Evolutionary conservation across 805 yeast species (phyloP).

Genomic region (Wickerhamia fluorescens): DNA sequence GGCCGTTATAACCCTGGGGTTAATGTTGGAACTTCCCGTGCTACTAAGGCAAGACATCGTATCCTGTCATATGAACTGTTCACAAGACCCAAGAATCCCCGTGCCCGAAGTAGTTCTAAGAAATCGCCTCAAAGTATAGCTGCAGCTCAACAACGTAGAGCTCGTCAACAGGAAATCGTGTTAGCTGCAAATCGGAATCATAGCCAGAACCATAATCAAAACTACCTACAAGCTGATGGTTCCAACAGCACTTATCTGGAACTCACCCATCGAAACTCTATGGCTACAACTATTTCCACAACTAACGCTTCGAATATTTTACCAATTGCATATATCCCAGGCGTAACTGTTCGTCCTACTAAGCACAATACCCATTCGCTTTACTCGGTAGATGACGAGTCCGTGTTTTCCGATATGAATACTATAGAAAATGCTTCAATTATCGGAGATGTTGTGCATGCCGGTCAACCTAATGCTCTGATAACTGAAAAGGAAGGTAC

Average conservation of each 20-base stretch:
- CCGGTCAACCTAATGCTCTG: constrained; percentile 10
- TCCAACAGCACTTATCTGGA: constrained; percentile 4
- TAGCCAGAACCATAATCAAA: no score
- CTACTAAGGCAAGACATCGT: constrained; percentile 13
- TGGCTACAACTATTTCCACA: constrained; percentile 56
- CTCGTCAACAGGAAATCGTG: constrained; percentile 10
- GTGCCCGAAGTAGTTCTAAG: no score
- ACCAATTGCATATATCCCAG: constrained; percentile 92
- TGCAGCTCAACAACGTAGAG: constrained; percentile 6
- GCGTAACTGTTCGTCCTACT: constrained; percentile 64
- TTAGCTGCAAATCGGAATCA: constrained; percentile 11
- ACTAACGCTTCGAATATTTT: constrained; percentile 82
- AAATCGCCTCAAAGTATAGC: constrained; percentile 12
- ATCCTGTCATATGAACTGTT: constrained; percentile 38
- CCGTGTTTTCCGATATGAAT: constrained; percentile 29
- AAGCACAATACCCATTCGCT: constrained; percentile 38
- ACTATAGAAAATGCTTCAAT: constrained; percentile 43
- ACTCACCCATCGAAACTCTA: constrained; percentile 22
- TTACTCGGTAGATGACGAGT: constrained; percentile 35
- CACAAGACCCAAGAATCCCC: constrained; percentile 32
- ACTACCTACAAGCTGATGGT: constrained; percentile 4
- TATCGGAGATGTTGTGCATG: constrained; percentile 30
- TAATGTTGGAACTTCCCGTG: no score
- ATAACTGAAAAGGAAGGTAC: constrained; percentile 35
- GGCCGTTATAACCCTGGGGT: no score